These are phyloP conservation scores for Ochetophila trinervis DNA, from an alignment of 306 rosid species.

Conservation along the genomic window DNA sequence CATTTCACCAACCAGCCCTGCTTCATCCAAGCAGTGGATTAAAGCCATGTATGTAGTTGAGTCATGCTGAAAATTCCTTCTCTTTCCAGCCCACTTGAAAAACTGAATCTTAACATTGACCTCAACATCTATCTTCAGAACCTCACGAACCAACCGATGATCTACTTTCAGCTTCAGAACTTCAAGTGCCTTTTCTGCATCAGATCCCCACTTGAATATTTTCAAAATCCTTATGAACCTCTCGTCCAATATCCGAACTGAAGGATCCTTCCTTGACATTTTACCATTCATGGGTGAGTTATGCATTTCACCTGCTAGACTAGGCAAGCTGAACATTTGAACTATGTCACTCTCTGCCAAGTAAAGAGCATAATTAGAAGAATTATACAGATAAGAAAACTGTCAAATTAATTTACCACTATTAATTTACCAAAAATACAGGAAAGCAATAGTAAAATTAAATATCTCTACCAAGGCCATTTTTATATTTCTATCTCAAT, in stretches of 20 bases:
- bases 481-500: background rate
- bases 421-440: no score
- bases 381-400: constrained; percentile 9
- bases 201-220: constrained; percentile 93
- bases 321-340: constrained; percentile 61
- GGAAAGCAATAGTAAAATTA: background rate
- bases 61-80: constrained; percentile 67
- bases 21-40: constrained; percentile 66
- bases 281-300: constrained; percentile 31
- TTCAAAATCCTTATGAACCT: constrained; percentile 85
- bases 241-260: constrained; percentile 67
- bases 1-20: constrained; percentile 57
- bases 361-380: constrained; percentile 25
- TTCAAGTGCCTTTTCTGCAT: constrained; percentile 92
- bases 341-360: constrained; percentile 77
- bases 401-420: background rate
- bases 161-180: constrained; percentile 78
- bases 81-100: constrained; percentile 88
- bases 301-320: constrained; percentile 30
- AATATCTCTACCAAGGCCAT: background rate
- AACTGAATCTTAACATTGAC: constrained; percentile 67
- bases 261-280: constrained; percentile 42
- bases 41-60: constrained; percentile 65
- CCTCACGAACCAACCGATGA: constrained; percentile 70
- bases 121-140: constrained; percentile 77